Evolutionary conservation across 345 rosid genomes (phyloP).

Genomic region (Isatis tinctoria): DNA sequence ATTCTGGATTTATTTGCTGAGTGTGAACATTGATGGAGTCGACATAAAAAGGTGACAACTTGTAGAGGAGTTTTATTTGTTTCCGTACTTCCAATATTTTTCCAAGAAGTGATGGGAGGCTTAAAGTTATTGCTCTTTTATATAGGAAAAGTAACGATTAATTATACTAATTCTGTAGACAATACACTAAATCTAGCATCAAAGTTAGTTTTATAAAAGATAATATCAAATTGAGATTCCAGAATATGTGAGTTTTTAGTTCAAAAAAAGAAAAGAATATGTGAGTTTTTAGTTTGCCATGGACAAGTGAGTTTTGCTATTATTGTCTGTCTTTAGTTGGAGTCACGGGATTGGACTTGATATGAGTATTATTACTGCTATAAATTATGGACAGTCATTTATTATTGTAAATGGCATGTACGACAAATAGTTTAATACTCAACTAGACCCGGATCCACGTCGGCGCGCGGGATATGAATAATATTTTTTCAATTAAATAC

Average conservation of each 20-base stretch:
- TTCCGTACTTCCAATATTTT: background rate
- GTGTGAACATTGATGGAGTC: slow-evolving; percentile 19
- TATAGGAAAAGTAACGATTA: background rate
- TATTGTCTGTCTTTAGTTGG: background rate
- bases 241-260: background rate
- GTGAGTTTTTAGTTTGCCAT: background rate
- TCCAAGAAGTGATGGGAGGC: slow-evolving; percentile 5
- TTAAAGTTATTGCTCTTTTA: slow-evolving; percentile 7
- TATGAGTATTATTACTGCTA: background rate
- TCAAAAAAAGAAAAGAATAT: no score
- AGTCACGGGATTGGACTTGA: background rate
- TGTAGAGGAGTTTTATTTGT: background rate
- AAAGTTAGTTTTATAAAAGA: background rate
- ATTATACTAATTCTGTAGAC: background rate
- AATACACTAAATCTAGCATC: slow-evolving; percentile 11
- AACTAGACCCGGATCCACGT: no score
- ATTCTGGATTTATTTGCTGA: background rate
- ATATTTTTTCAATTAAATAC: no score
- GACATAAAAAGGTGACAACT: slow-evolving; percentile 12
- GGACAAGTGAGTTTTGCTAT: slow-evolving; percentile 12
- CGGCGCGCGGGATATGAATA: no score
- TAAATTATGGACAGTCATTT: background rate
- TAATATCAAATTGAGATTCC: background rate
- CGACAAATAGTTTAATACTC: no score
- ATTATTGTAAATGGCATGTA: background rate